phyloP scores from a whole-genome alignment of 2,329 filamentous ascomycete genomes.

The Penicillium sp. region DNA sequence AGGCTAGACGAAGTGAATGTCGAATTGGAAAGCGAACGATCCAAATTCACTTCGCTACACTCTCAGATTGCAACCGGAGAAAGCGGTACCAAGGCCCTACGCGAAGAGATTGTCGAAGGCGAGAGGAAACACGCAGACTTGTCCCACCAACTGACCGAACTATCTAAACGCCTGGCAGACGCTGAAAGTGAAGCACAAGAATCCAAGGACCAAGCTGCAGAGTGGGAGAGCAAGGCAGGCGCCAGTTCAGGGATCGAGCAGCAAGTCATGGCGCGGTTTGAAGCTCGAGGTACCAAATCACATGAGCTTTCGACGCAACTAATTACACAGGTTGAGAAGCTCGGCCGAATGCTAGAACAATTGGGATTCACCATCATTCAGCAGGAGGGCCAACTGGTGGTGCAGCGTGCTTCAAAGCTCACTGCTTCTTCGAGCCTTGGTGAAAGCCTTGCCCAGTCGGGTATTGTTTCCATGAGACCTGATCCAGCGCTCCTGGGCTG shows the following conservation, averaged over 20 bases:
- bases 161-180: conserved; percentile 61
- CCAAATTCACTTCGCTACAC: conserved; percentile 69
- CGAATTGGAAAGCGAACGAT: conserved; percentile 66
- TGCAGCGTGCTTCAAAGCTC: conserved; percentile 70
- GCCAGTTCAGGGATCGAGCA: conserved; percentile 34
- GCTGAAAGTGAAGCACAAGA: conserved; percentile 75
- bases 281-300: conserved; percentile 70
- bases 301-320: conserved; percentile 83
- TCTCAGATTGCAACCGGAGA: conserved; percentile 78
- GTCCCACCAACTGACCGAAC: conserved; percentile 47
- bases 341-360: conserved; percentile 81
- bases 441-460: conserved; percentile 39
- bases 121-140: conserved; percentile 70
- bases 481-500: conserved; percentile 79
- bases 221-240: conserved; percentile 63
- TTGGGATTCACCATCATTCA: conserved; percentile 81
- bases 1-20: conserved; percentile 49
- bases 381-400: conserved; percentile 70
- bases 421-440: conserved; percentile 38
- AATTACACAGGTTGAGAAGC: conserved; percentile 79
- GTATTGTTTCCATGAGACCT: conserved; percentile 40
- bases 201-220: conserved; percentile 73
- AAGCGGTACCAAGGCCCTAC: conserved; percentile 76
- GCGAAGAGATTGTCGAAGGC: conserved; percentile 73
- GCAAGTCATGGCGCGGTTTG: conserved; percentile 57